Percentiles rank a stretch among this genome's conserved stretches.
Conservation (phyloP, 2,329 filamentous ascomycete genomes). For the Neonectria neomacrospora region DNA sequence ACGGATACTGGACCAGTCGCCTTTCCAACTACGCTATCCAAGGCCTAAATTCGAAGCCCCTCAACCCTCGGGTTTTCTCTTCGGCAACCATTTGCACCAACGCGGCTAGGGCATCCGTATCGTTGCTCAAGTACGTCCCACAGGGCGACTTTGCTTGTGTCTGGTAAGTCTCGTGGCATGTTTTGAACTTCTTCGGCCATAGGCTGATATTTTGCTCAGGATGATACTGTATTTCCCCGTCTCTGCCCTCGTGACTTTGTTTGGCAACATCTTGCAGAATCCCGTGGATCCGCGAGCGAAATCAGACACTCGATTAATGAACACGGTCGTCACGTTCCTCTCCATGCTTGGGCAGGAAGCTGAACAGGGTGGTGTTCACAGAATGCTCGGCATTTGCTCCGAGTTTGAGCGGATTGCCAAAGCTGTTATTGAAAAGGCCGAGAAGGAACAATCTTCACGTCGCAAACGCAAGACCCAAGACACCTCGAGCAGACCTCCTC, state of each 20-base stretch:
- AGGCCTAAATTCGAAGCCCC: constrained; percentile 86
- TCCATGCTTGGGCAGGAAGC: constrained; percentile 90
- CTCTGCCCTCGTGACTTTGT: constrained; percentile 91
- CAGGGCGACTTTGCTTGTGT: constrained; percentile 95
- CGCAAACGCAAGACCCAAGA: constrained; percentile 86
- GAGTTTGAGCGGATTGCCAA: constrained; percentile 96
- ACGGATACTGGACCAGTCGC: constrained; percentile 97
- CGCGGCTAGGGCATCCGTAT: constrained; percentile 91
- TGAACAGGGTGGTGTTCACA: constrained; percentile 88
- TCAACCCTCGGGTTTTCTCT: constrained; percentile 95
- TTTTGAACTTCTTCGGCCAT: not conserved
- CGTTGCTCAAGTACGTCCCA: constrained; percentile 93
- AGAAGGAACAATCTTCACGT: constrained; percentile 82
- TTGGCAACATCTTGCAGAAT: constrained; percentile 96
- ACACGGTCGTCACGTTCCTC: constrained; percentile 89
- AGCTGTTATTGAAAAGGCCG: constrained; percentile 89
- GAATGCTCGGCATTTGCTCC: constrained; percentile 93
- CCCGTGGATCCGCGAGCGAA: constrained; percentile 88
- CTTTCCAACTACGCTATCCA: constrained; percentile 95
- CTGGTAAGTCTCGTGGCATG: constrained; percentile 71
- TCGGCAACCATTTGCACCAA: constrained; percentile 93
- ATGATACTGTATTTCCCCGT: constrained; percentile 97
- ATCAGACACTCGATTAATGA: constrained; percentile 92
- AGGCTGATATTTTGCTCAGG: constrained; percentile 58
- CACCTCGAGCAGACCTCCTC: constrained; percentile 30